Percentiles rank a stretch among this genome's conserved stretches.
phyloP scores from a whole-genome alignment of 768 basidiomycete genomes.

The Sporobolomyces roseus region DNA sequence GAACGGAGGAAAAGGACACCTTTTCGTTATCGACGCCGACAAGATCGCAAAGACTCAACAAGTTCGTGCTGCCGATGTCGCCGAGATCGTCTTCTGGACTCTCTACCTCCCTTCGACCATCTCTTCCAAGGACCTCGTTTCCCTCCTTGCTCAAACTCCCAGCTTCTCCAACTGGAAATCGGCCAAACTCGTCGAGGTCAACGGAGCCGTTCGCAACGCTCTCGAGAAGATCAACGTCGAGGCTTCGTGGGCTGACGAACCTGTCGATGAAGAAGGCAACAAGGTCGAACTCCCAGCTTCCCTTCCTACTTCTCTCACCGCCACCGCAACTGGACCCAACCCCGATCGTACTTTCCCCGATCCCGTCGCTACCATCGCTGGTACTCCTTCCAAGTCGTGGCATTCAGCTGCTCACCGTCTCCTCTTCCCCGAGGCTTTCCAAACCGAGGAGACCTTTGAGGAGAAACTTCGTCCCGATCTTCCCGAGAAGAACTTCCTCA shows the following conservation, averaged over 20 bases:
- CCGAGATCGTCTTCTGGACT: conserved; percentile 75
- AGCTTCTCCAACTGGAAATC: conserved; percentile 34
- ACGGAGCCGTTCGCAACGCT: conserved; percentile 46
- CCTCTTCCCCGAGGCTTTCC: conserved; percentile 77
- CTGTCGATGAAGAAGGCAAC: conserved; percentile 46
- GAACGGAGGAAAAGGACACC: conserved; percentile 59
- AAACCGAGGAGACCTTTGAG: conserved; percentile 51
- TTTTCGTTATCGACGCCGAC: conserved; percentile 56
- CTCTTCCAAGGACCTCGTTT: conserved; percentile 41
- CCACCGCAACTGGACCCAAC: conserved; percentile 51
- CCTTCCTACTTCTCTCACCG: conserved; percentile 67
- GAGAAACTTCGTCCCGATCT: conserved; percentile 67
- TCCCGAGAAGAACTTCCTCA: conserved; percentile 82
- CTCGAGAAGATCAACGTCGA: conserved; percentile 62
- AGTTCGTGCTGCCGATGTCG: conserved; percentile 55
- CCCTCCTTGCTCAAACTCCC: conserved; percentile 37
- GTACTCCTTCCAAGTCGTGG: conserved; percentile 55
- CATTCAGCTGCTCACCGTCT: conserved; percentile 83
- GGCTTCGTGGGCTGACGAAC: conserved; percentile 46
- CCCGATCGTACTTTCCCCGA: conserved; percentile 59
- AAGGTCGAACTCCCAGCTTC: conserved; percentile 46
- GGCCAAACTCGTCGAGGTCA: conserved; percentile 40
- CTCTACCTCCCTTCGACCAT: conserved; percentile 55
- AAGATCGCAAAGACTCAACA: conserved; percentile 40
- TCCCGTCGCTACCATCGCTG: conserved; percentile 58